A percentile compares a stretch with the other conserved stretches of the same genome.
Conservation (phyloP, 129 eudicot genomes). For the Flaveria bidentis region DNA sequence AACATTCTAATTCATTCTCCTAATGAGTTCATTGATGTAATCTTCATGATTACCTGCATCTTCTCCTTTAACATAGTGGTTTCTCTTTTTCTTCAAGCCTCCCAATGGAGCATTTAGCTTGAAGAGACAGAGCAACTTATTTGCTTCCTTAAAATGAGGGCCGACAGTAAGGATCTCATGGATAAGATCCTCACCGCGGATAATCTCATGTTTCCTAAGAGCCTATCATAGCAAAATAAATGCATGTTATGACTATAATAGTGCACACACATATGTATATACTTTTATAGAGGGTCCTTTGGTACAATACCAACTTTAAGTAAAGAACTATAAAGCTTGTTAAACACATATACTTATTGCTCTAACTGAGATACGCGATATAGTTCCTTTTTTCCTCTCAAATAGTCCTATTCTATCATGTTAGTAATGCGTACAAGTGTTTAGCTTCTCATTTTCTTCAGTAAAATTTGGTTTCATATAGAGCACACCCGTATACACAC, state of each 20-base stretch:
- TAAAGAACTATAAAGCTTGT: too few species aligned
- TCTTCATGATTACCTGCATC: conserved; percentile 86
- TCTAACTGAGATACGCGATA: too few species aligned
- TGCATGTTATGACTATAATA: background rate
- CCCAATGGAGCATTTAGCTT: conserved; percentile 80
- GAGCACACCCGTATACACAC: background rate
- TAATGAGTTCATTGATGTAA: conserved; percentile 72
- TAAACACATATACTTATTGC: background rate
- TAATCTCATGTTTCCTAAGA: conserved; percentile 71
- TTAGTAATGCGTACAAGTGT: too few species aligned
- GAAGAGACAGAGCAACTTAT: conserved; percentile 85
- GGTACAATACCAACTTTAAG: background rate
- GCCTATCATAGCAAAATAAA: conserved; percentile 25
- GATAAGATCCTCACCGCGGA: conserved; percentile 70
- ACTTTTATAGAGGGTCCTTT: background rate
- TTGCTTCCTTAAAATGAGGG: conserved; percentile 82
- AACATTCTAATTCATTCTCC: conserved; percentile 66
- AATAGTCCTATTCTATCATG: too few species aligned
- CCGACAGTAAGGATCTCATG: conserved; percentile 81
- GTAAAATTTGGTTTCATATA: too few species aligned
- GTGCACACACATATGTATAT: background rate
- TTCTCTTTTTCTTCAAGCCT: conserved; percentile 75
- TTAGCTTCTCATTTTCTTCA: too few species aligned
- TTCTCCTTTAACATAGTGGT: conserved; percentile 80
- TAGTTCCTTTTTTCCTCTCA: too few species aligned